Percentiles rank a stretch among this genome's conserved stretches.
phyloP scores from a whole-genome alignment of 345 rosid species.

The Salix caprea region DNA sequence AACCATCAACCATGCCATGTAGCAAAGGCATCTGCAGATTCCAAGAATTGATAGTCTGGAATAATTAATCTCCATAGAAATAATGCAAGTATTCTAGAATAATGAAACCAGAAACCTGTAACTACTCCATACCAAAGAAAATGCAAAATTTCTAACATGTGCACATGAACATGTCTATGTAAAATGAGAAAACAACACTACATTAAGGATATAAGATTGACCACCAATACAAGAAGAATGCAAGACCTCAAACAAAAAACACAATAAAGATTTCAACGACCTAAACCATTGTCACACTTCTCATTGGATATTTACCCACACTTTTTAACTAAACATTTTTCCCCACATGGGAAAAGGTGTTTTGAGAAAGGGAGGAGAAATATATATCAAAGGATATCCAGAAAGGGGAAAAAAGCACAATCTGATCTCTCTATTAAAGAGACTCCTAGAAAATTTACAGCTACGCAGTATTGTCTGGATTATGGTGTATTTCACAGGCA shows the following conservation, averaged over 20 bases:
- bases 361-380: neutral
- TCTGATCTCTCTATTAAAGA: neutral
- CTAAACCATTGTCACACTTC: neutral
- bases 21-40: conserved; percentile 59
- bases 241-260: neutral
- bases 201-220: neutral
- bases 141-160: neutral
- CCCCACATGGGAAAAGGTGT: neutral
- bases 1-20: conserved; percentile 80
- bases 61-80: conserved; percentile 14
- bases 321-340: neutral
- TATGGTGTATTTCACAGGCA: conserved; percentile 58
- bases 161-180: neutral
- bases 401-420: neutral
- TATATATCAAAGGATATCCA: neutral
- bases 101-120: neutral
- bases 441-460: conserved; percentile 28
- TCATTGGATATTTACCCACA: neutral
- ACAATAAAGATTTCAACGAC: neutral
- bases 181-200: neutral
- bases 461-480: conserved; percentile 70
- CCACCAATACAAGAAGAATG: neutral
- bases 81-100: neutral
- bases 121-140: neutral
- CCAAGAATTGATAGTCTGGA: conserved; percentile 10